A percentile compares a stretch with the other conserved stretches of the same genome.
These are phyloP conservation scores for Ophiostoma himal-ulmi DNA, from an alignment of 2,329 filamentous ascomycete species.

Conservation along the genomic window DNA sequence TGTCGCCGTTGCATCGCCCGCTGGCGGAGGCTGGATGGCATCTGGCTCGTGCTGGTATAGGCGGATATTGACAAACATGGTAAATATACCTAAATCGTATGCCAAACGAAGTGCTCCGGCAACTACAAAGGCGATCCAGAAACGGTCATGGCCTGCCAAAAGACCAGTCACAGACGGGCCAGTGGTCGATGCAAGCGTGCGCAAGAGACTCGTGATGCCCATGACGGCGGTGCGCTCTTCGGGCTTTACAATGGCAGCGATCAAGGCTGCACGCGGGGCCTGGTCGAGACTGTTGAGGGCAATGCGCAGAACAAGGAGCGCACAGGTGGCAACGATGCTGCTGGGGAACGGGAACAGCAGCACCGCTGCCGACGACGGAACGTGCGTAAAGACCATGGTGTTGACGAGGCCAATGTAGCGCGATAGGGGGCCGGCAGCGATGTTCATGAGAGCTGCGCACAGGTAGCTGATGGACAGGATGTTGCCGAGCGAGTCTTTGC, in stretches of 20 bases:
- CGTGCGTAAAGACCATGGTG: conserved; percentile 58
- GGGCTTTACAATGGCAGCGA: conserved; percentile 59
- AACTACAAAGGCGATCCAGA: conserved; percentile 58
- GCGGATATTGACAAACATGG: conserved; percentile 54
- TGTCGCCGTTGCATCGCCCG: conserved; percentile 59
- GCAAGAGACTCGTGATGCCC: conserved; percentile 58
- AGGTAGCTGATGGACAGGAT: conserved; percentile 51
- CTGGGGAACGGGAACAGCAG: conserved; percentile 53
- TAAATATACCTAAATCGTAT: conserved; percentile 55
- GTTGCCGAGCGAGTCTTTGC: conserved; percentile 55
- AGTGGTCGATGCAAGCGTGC: conserved; percentile 52
- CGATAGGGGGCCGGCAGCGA: conserved; percentile 54
- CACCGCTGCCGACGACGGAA: conserved; percentile 58
- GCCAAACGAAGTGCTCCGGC: conserved; percentile 48
- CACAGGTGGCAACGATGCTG: conserved; percentile 46
- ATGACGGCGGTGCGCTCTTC: conserved; percentile 64
- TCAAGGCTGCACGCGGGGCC: conserved; percentile 59
- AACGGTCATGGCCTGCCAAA: conserved; percentile 46
- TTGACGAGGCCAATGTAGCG: conserved; percentile 56
- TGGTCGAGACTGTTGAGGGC: conserved; percentile 66
- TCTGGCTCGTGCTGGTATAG: conserved; percentile 46
- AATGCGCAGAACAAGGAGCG: conserved; percentile 53
- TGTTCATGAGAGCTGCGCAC: conserved; percentile 46
- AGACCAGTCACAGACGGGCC: conserved; percentile 52
- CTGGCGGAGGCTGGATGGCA: conserved; percentile 29